Evolutionary conservation across 2,329 filamentous ascomycete genomes (phyloP).

Genomic region (Metarhizium sp.): DNA sequence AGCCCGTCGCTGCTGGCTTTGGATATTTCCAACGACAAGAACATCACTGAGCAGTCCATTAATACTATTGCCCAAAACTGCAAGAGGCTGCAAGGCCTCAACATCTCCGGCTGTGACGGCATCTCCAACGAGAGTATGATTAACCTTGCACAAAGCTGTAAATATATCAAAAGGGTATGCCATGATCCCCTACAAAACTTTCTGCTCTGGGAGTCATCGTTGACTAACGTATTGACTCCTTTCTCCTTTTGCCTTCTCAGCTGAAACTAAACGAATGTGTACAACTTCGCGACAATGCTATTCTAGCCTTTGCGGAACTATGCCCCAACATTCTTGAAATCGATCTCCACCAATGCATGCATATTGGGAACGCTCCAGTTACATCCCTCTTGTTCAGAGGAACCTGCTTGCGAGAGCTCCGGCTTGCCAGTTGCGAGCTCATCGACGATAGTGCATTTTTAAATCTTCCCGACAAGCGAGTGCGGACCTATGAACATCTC

Average conservation of each 20-base stretch:
- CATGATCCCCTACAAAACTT: neutral
- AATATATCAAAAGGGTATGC: constrained; percentile 73
- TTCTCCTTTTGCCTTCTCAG: constrained; percentile 26
- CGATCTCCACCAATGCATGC: constrained; percentile 77
- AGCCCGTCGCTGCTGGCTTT: constrained; percentile 78
- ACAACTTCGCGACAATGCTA: constrained; percentile 74
- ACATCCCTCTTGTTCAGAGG: constrained; percentile 71
- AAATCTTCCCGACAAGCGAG: constrained; percentile 54
- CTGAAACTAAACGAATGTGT: constrained; percentile 89
- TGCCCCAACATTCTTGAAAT: constrained; percentile 95
- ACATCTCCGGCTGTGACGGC: constrained; percentile 76
- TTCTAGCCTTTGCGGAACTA: constrained; percentile 76
- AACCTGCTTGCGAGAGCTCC: constrained; percentile 78
- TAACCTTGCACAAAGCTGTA: constrained; percentile 70
- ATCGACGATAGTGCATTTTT: constrained; percentile 87
- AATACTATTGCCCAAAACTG: constrained; percentile 72
- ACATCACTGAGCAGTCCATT: constrained; percentile 77
- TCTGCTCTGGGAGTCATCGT: neutral
- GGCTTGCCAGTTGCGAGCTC: constrained; percentile 74
- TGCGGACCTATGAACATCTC: constrained; percentile 65
- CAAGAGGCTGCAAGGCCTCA: constrained; percentile 77
- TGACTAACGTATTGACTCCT: neutral
- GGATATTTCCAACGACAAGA: constrained; percentile 78
- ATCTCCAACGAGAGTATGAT: constrained; percentile 83
- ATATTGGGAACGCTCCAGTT: constrained; percentile 75